phyloP scores from a whole-genome alignment of 1,284 basidiomycete genomes.

The Rhodotorula sp. region DNA sequence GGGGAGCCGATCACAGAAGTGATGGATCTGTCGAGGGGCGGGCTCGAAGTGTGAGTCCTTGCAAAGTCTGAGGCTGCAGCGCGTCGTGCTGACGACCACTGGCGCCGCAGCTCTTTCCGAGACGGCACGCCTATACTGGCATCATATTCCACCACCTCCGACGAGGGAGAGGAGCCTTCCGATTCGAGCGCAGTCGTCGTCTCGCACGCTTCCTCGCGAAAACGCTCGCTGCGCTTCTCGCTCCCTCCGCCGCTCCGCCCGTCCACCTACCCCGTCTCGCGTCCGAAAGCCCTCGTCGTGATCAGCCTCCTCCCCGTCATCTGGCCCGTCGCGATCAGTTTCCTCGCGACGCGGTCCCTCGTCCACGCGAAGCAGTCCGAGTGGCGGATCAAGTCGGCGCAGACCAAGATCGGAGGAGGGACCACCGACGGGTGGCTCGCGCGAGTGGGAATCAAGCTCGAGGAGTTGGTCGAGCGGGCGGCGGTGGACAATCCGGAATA shows the following conservation, averaged over 20 bases:
- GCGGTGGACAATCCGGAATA: slow-evolving; percentile 29
- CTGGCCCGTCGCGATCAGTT: slow-evolving; percentile 17
- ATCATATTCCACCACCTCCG: background rate
- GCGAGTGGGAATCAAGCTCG: slow-evolving; percentile 23
- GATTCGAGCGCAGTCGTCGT: background rate
- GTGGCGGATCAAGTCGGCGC: slow-evolving; percentile 13
- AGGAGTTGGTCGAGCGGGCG: slow-evolving; percentile 22
- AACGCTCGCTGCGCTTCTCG: background rate
- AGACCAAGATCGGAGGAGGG: slow-evolving; percentile 7
- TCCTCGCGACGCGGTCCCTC: slow-evolving; percentile 26
- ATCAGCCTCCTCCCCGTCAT: slow-evolving; percentile 20
- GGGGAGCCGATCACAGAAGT: slow-evolving; percentile 16
- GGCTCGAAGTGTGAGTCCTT: slow-evolving; percentile 28
- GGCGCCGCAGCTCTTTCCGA: background rate
- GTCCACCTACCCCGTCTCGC: slow-evolving; percentile 29
- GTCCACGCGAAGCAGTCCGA: slow-evolving; percentile 13
- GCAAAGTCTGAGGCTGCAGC: too few relatives aligned
- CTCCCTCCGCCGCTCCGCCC: slow-evolving; percentile 10
- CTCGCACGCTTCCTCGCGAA: too few relatives aligned
- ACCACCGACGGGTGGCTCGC: slow-evolving; percentile 24
- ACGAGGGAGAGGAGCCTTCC: background rate
- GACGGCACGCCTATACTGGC: background rate
- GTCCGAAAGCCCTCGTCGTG: slow-evolving; percentile 18
- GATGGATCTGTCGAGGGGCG: slow-evolving; percentile 24
- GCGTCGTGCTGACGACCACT: background rate